phyloP scores from a whole-genome alignment of 306 rosid species.

The Quercus wislizeni region DNA sequence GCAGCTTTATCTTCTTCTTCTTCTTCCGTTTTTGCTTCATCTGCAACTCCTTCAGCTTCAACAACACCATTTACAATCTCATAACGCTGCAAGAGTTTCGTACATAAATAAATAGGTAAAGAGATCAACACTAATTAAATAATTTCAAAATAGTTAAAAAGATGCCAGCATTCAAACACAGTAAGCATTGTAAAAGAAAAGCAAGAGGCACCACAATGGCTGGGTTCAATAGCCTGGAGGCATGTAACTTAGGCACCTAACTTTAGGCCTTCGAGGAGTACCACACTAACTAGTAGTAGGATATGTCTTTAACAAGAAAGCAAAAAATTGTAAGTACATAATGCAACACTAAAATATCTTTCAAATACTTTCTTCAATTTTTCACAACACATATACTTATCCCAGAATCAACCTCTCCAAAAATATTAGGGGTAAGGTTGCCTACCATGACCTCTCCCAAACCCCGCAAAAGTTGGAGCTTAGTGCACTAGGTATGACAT shows the following conservation, averaged over 20 bases:
- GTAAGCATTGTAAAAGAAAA: background rate
- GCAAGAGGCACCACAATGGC: background rate
- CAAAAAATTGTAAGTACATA: background rate
- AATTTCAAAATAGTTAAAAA: background rate
- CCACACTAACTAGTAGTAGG: too few relatives aligned
- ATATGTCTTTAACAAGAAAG: too few relatives aligned
- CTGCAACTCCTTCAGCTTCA: slow-evolving; percentile 60
- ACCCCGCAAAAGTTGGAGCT: too few relatives aligned
- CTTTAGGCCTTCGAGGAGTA: too few relatives aligned
- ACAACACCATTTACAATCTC: slow-evolving; percentile 72
- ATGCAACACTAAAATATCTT: background rate
- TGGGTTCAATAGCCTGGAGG: background rate
- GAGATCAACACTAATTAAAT: background rate
- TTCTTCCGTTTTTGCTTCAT: slow-evolving; percentile 39
- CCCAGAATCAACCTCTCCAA: too few relatives aligned
- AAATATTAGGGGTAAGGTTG: too few relatives aligned
- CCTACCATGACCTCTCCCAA: too few relatives aligned
- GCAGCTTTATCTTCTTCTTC: slow-evolving; percentile 47
- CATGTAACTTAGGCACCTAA: background rate
- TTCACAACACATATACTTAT: background rate
- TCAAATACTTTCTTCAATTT: background rate
- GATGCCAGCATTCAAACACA: background rate
- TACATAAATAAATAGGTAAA: background rate
- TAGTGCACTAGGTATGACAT: too few relatives aligned
- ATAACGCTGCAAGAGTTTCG: slow-evolving; percentile 49